Evolutionary conservation across 192 early-diverging fungal genomes (phyloP).

Genomic region (Allomyces arbusculus): DNA sequence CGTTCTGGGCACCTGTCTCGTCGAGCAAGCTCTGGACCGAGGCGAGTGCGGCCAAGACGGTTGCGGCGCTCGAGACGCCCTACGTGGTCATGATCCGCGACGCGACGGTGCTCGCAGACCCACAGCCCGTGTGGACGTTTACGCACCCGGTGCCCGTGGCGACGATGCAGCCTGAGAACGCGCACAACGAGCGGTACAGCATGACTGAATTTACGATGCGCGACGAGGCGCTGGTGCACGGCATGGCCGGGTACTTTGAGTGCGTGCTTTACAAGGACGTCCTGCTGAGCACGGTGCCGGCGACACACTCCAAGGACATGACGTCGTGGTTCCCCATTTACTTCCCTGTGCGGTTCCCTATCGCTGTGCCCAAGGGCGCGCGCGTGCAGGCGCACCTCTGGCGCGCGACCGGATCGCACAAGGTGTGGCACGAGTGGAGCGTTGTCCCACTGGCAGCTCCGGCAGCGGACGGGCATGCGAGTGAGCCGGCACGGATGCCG

Average conservation of each 20-base stretch:
- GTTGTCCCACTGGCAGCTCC: constrained; percentile 16
- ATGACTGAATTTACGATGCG: constrained; percentile 29
- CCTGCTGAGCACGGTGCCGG: constrained; percentile 55
- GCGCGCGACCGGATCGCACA: constrained; percentile 50
- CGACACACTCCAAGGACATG: constrained; percentile 78
- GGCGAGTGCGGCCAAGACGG: constrained; percentile 43
- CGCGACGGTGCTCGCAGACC: constrained; percentile 39
- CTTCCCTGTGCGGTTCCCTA: constrained; percentile 62
- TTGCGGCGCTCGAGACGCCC: constrained; percentile 62
- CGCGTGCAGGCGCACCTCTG: constrained; percentile 58
- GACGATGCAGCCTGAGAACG: constrained; percentile 15
- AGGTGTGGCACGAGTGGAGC: constrained; percentile 97
- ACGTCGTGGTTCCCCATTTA: constrained; percentile 97
- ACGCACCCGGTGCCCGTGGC: constrained; percentile 39
- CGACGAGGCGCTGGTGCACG: constrained; percentile 54
- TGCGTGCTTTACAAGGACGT: constrained; percentile 70
- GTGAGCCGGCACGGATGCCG: constrained; percentile 3
- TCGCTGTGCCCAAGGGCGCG: constrained; percentile 39
- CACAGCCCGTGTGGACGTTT: constrained; percentile 62
- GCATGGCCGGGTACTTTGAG: constrained; percentile 94
- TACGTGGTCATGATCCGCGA: constrained; percentile 94
- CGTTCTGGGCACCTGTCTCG: constrained; percentile 71
- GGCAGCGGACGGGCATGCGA: neutral
- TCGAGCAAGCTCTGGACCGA: constrained; percentile 63
- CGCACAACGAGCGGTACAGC: constrained; percentile 50